phyloP scores from a whole-genome alignment of 805 yeast species.

The Torulaspora delbrueckii region DNA sequence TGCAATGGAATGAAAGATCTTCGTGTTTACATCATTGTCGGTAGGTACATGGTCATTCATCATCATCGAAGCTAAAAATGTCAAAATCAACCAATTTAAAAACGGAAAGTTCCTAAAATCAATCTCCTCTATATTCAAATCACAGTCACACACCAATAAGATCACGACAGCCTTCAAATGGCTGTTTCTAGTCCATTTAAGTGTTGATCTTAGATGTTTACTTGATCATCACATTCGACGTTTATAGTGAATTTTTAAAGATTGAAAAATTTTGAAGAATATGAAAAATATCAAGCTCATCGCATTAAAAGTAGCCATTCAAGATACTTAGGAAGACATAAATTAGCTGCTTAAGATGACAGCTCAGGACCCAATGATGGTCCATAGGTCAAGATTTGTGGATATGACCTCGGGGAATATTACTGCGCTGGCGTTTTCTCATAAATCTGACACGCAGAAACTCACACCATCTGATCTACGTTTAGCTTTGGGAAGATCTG shows the following conservation, averaged over 20 bases:
- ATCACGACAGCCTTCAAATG: background rate
- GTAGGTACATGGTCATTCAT: constrained; percentile 14
- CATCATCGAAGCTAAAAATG: background rate
- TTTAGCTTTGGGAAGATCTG: constrained; percentile 85
- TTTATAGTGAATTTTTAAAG: background rate
- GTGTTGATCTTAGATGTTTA: background rate
- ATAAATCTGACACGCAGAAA: constrained; percentile 42
- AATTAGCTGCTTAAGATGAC: constrained; percentile 6
- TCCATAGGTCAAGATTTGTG: constrained; percentile 89
- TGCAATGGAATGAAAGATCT: constrained; percentile 47
- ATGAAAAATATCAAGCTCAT: constrained; percentile 19
- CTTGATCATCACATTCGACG: constrained; percentile 1
- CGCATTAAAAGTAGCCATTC: constrained; percentile 10
- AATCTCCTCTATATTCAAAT: background rate
- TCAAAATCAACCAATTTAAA: background rate
- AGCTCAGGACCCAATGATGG: constrained; percentile 12
- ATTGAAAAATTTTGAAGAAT: constrained; percentile 12
- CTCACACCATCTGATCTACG: constrained; percentile 54
- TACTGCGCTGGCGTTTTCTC: constrained; percentile 76
- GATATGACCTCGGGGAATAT: constrained; percentile 82
- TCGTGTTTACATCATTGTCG: constrained; percentile 27
- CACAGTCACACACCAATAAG: background rate
- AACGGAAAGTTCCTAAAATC: background rate
- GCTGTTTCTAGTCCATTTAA: background rate
- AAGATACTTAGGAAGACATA: background rate